These are phyloP conservation scores for Nakazawaea wyomingensis DNA, from an alignment of 805 yeast species.

Conservation along the genomic window DNA sequence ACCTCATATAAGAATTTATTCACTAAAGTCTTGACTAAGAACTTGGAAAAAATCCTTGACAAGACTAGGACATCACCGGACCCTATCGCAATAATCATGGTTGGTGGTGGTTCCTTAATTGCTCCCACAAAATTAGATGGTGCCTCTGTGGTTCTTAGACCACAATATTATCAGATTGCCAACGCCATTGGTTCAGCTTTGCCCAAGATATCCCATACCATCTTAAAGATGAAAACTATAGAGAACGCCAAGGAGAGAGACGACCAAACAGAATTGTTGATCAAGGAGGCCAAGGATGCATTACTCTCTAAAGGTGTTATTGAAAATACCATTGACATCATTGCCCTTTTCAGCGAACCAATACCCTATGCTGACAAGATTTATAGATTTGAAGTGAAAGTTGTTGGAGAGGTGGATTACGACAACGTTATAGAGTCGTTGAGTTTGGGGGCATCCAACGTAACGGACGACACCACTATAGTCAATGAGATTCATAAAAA, in stretches of 20 bases:
- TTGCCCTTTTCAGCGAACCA: slow-evolving; percentile 23
- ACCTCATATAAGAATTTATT: slow-evolving; percentile 12
- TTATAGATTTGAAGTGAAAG: slow-evolving; percentile 15
- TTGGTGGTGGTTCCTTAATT: slow-evolving; percentile 48
- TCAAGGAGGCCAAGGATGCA: slow-evolving; percentile 16
- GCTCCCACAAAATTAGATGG: slow-evolving; percentile 34
- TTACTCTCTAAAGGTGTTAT: slow-evolving; percentile 24
- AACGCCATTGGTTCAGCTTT: slow-evolving; percentile 49
- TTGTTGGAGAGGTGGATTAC: slow-evolving; percentile 21
- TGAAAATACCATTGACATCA: slow-evolving; percentile 20
- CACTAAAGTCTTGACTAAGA: slow-evolving; percentile 19
- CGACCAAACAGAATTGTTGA: slow-evolving; percentile 19
- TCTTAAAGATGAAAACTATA: slow-evolving; percentile 16
- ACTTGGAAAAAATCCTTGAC: slow-evolving; percentile 37
- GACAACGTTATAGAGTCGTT: slow-evolving; percentile 9
- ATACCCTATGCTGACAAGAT: slow-evolving; percentile 30
- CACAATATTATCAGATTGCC: slow-evolving; percentile 37
- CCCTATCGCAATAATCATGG: slow-evolving; percentile 37
- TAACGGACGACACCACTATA: no score
- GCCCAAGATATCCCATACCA: slow-evolving; percentile 36
- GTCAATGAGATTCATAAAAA: slow-evolving; percentile 11
- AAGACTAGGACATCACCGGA: slow-evolving; percentile 40
- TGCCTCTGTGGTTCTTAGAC: slow-evolving; percentile 36
- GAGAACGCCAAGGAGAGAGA: slow-evolving; percentile 15
- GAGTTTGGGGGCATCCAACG: background rate